These are phyloP conservation scores for Omphalotus guepiniiformis DNA, from an alignment of 768 basidiomycete species.

Conservation along the genomic window DNA sequence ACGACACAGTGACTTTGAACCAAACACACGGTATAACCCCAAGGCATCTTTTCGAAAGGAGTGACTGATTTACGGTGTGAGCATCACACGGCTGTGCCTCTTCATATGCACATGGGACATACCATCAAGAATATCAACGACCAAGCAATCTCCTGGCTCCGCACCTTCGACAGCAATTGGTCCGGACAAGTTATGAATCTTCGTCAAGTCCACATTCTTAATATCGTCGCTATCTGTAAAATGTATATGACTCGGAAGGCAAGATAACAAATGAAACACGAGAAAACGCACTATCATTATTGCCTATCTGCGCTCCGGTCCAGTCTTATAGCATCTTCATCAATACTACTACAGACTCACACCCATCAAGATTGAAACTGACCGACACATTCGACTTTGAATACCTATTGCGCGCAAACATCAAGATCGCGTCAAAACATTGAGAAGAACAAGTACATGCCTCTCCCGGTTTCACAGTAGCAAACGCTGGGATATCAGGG, in stretches of 20 bases:
- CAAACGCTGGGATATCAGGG: conserved; percentile 54
- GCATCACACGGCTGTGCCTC: not conserved
- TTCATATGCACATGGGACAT: conserved; percentile 7
- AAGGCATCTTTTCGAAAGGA: conserved; percentile 73
- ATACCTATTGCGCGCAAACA: conserved; percentile 36
- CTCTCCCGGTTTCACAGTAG: conserved; percentile 59
- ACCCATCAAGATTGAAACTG: conserved; percentile 14
- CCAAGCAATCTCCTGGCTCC: conserved; percentile 74
- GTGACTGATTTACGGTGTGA: conserved; percentile 50
- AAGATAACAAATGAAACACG: not conserved
- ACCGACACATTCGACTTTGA: conserved; percentile 71
- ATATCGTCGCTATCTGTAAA: conserved; percentile 67
- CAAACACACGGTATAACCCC: conserved; percentile 65
- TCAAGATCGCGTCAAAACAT: conserved; percentile 2
- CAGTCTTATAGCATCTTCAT: conserved; percentile 43
- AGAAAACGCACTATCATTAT: conserved; percentile 55
- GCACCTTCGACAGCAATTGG: conserved; percentile 73
- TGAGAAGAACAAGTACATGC: conserved; percentile 21
- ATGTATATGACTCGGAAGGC: not conserved
- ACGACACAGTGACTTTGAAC: not conserved
- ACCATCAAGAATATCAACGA: conserved; percentile 80
- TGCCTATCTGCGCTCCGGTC: conserved; percentile 78
- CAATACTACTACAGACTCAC: not conserved
- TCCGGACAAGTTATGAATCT: conserved; percentile 72
- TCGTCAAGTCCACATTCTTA: conserved; percentile 57